A percentile compares a stretch with the other conserved stretches of the same genome.
Evolutionary conservation across 805 yeast genomes (phyloP).

Genomic region (Kuraishia molischiana): DNA sequence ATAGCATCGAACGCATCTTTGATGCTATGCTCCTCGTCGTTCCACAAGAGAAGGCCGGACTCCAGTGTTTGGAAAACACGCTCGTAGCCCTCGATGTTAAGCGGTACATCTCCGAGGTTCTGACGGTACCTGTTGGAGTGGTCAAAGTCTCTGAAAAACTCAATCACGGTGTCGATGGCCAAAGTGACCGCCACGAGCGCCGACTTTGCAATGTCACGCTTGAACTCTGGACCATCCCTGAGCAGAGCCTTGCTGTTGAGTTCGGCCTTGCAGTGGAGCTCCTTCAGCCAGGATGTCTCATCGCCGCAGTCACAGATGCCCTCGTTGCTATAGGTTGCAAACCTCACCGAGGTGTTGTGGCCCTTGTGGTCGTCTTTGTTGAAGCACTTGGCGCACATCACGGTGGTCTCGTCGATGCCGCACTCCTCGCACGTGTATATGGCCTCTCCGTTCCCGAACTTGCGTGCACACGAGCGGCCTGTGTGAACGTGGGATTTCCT

Average conservation of each 20-base stretch:
- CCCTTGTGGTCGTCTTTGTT: conserved; percentile 56
- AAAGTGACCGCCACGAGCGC: too few relatives aligned
- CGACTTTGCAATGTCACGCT: too few relatives aligned
- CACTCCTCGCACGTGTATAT: conserved; percentile 70
- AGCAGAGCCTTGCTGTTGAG: too few relatives aligned
- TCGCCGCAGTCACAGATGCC: conserved; percentile 76
- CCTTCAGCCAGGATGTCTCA: conserved; percentile 46
- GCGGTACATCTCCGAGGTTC: too few relatives aligned
- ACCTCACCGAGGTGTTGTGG: conserved; percentile 51
- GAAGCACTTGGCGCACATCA: conserved; percentile 65
- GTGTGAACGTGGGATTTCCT: conserved; percentile 33
- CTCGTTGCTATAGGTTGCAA: conserved; percentile 33
- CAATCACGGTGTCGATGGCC: too few relatives aligned
- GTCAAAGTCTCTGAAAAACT: too few relatives aligned
- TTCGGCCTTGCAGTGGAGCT: conserved; percentile 40
- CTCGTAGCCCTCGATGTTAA: too few relatives aligned
- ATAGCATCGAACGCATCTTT: conserved; percentile 43
- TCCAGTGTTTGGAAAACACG: too few relatives aligned
- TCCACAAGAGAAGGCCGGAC: conserved; percentile 51
- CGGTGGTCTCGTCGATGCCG: conserved; percentile 72
- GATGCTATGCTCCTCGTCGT: conserved; percentile 65
- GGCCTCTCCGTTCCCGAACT: conserved; percentile 51
- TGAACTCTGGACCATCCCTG: too few relatives aligned
- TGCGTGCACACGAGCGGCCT: conserved; percentile 62
- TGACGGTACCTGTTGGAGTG: too few relatives aligned